Evolutionary conservation across 1,284 basidiomycete species (phyloP), one percentile per base, ranked within the genome.

Genomic region (Boletus mariae): DNA sequence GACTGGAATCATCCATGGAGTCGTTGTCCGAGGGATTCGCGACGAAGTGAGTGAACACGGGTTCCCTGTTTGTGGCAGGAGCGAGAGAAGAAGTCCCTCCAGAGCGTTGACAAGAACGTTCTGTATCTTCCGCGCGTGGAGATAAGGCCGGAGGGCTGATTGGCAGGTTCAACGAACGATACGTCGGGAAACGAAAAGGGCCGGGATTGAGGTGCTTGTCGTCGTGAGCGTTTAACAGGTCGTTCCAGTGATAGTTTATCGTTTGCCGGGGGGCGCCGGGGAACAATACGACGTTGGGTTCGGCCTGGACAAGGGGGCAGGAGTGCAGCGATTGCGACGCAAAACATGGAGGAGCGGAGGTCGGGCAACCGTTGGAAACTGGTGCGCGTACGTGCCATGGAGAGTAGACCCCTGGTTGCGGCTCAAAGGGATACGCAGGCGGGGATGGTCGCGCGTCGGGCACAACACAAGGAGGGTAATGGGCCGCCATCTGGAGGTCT

Each of bases 41-140:
- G 26, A 62, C 44, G 49, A 52, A 49, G 45, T 61, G 66, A 23
- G 55, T 52, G 41, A 57, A 55, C 34, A 57, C 52, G 47, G 54
- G 56, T 29, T 50, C 49, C 12, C 53, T 52, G 37, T 57, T 50
- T 47, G 55, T 51, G 38, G 53, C 45, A 25, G 63, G 56, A 35
- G 58, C 48, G 31, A 61, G 61, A 31, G 53, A 47, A 46, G 63
- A 63, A 2, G 52, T 56, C 45, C 53, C 53, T 47, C 54, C 56
- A 11, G 56, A 55, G 31, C 54, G 62, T 49, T 63, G 63, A 31
- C 48, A 59, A 13, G 55, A 23, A 42, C 45, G 13, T 5, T 48
- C 53, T 32, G 50, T 15, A 40, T 45, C 49, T 40, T 17, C 20
- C 1, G 13, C 46, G 34, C 49, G 49, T 15, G 47, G 42, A 37